A percentile compares a stretch with the other conserved stretches of the same genome.
phyloP scores from a whole-genome alignment of 176 grass and related monocot species.

The Dactylis glomerata region DNA sequence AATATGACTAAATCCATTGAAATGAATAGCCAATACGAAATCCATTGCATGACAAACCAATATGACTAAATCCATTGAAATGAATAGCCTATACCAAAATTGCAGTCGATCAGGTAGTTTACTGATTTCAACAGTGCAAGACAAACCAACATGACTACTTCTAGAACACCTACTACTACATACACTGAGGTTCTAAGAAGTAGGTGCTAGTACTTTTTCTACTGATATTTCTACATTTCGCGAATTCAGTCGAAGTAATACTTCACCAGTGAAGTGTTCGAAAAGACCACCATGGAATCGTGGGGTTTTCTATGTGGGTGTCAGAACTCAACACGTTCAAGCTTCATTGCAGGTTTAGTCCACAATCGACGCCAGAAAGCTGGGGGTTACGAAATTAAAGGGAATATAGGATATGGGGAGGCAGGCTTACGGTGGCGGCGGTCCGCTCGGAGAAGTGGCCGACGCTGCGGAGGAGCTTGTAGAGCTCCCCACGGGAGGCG shows the following conservation, averaged over 20 bases:
- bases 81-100: not conserved
- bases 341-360: not conserved
- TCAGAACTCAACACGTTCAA: not conserved
- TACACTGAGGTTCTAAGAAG: not conserved
- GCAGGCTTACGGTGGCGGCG: constrained; percentile 53
- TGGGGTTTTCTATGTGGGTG: not conserved
- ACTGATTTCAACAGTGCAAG: no score
- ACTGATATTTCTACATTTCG: not conserved
- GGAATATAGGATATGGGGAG: not conserved
- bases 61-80: no score
- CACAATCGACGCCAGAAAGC: not conserved
- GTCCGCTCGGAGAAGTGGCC: constrained; percentile 58
- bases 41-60: no score
- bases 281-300: not conserved
- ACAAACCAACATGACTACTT: not conserved
- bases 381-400: not conserved
- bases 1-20: no score
- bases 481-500: constrained; percentile 66
- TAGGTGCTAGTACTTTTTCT: not conserved
- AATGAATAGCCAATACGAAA: no score
- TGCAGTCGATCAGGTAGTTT: no score
- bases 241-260: not conserved
- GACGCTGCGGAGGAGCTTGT: constrained; percentile 65
- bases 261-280: not conserved
- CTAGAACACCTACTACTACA: not conserved